phyloP scores from a whole-genome alignment of 1,139 yeast species.

The Blastobotrys illinoisensis region DNA sequence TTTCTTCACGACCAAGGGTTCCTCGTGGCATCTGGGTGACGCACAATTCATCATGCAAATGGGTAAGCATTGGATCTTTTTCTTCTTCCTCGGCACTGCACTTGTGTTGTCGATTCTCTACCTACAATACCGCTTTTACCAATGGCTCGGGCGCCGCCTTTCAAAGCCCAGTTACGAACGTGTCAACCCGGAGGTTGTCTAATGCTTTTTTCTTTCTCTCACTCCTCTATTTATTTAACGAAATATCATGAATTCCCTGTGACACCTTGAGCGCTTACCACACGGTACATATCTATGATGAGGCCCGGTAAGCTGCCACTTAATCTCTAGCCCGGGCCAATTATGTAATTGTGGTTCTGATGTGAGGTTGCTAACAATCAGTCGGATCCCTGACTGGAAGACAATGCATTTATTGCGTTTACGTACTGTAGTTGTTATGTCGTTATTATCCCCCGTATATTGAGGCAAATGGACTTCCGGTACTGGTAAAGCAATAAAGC shows the following conservation, averaged over 20 bases:
- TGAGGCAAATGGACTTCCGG: too few relatives aligned
- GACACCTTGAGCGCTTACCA: too few relatives aligned
- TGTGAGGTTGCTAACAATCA: too few relatives aligned
- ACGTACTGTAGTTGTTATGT: too few relatives aligned
- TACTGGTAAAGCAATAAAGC: too few relatives aligned
- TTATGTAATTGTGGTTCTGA: too few relatives aligned
- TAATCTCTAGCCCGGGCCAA: too few relatives aligned
- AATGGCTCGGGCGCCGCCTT: constrained; percentile 4
- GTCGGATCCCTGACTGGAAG: too few relatives aligned
- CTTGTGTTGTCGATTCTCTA: constrained; percentile 52
- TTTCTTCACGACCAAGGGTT: constrained; percentile 69
- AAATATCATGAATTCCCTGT: not conserved
- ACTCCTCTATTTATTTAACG: not conserved
- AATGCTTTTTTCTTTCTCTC: not conserved
- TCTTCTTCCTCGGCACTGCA: constrained; percentile 61
- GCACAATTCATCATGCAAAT: constrained; percentile 66
- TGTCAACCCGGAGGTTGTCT: not conserved
- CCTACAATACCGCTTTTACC: constrained; percentile 47
- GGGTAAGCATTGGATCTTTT: constrained; percentile 62
- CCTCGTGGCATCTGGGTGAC: constrained; percentile 86
- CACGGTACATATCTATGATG: too few relatives aligned
- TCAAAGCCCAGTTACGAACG: not conserved
- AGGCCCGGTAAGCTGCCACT: too few relatives aligned
- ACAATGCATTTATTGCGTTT: too few relatives aligned
- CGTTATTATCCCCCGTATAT: too few relatives aligned